These are phyloP conservation scores for Mycena pura DNA, from an alignment of 768 basidiomycete species.

Conservation along the genomic window DNA sequence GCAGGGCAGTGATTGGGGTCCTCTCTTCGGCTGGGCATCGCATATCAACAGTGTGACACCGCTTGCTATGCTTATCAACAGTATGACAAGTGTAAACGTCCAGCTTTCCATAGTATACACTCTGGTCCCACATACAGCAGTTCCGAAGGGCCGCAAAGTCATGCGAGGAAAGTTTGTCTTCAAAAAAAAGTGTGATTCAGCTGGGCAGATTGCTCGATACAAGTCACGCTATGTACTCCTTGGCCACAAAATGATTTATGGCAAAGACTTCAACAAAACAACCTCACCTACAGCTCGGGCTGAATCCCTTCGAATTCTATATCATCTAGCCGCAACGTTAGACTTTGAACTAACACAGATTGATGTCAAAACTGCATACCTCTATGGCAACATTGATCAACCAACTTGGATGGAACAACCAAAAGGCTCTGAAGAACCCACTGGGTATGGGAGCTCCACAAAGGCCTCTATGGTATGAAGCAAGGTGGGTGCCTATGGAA, in stretches of 20 bases:
- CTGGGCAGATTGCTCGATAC: slow-evolving; percentile 34
- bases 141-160: slow-evolving; percentile 32
- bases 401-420: not conserved
- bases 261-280: slow-evolving; percentile 49
- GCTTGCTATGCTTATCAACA: too few species aligned
- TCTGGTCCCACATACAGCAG: slow-evolving; percentile 27
- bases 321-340: slow-evolving; percentile 39
- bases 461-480: slow-evolving; percentile 46
- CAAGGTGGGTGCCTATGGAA: slow-evolving; percentile 45
- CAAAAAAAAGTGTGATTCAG: slow-evolving; percentile 38
- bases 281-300: slow-evolving; percentile 48
- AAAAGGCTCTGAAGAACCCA: not conserved
- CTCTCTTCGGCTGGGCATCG: too few species aligned
- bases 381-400: slow-evolving; percentile 33
- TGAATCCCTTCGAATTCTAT: slow-evolving; percentile 44
- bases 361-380: slow-evolving; percentile 48
- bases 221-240: slow-evolving; percentile 50
- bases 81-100: too few species aligned
- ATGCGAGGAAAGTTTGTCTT: slow-evolving; percentile 41
- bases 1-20: too few species aligned
- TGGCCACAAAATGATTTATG: slow-evolving; percentile 49
- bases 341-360: slow-evolving; percentile 47
- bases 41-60: too few species aligned
- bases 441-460: slow-evolving; percentile 28
- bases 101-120: too few species aligned